These are phyloP conservation scores for Beauveria sp. DNA, from an alignment of 2,329 filamentous ascomycete species.

Conservation along the genomic window DNA sequence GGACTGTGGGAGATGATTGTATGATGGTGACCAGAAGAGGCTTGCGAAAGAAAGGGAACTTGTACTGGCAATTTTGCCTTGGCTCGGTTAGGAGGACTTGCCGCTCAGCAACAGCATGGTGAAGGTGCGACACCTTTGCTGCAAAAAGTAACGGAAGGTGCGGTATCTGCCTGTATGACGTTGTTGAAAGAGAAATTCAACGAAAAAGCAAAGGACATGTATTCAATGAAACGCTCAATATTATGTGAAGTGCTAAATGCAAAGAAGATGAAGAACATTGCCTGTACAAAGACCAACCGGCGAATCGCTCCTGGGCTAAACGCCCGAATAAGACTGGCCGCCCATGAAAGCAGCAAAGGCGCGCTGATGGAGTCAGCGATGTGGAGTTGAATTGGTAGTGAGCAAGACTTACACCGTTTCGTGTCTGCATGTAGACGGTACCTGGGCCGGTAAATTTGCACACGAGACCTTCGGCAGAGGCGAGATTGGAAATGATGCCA, in stretches of 20 bases:
- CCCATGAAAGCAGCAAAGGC: slow-evolving; percentile 46
- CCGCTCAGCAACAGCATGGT: background rate
- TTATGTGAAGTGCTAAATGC: background rate
- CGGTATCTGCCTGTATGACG: background rate
- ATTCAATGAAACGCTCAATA: background rate
- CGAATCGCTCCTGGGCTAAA: background rate
- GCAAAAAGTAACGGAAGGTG: background rate
- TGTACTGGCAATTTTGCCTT: background rate
- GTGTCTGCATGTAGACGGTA: slow-evolving; percentile 85
- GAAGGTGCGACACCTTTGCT: background rate
- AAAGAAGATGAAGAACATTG: background rate
- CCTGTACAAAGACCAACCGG: background rate
- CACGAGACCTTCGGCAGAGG: slow-evolving; percentile 78
- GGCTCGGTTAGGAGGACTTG: background rate
- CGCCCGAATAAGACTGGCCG: slow-evolving; percentile 33
- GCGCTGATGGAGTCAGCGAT: slow-evolving; percentile 28
- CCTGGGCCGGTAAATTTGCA: slow-evolving; percentile 93
- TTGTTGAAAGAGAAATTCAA: background rate
- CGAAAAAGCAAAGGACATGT: background rate
- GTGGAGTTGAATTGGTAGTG: background rate
- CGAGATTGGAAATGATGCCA: slow-evolving; percentile 81
- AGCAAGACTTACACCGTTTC: slow-evolving; percentile 58
- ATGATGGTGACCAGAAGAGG: background rate
- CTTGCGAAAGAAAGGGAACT: background rate
- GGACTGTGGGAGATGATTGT: background rate